A percentile compares a stretch with the other conserved stretches of the same genome.
Conservation (phyloP, 805 yeast genomes). For the Komagataella pseudopastoris region DNA sequence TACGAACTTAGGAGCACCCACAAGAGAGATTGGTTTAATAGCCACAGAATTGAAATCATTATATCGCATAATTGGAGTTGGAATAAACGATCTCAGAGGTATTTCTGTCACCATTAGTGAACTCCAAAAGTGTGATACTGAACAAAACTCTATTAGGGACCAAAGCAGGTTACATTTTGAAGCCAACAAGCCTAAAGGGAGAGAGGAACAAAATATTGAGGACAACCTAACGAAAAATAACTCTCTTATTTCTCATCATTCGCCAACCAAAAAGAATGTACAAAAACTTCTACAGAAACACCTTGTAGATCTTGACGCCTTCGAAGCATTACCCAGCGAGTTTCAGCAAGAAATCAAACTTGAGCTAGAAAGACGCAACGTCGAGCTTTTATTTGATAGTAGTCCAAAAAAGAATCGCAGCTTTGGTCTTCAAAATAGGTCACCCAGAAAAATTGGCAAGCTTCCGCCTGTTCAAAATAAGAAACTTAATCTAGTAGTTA, state of each 20-base stretch:
- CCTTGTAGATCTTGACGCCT: constrained; percentile 51
- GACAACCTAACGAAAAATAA: constrained; percentile 1
- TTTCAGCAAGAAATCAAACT: constrained; percentile 46
- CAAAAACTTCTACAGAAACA: not conserved
- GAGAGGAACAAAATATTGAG: constrained; percentile 4
- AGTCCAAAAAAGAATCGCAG: not conserved
- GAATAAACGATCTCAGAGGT: constrained; percentile 65
- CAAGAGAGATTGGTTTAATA: constrained; percentile 47
- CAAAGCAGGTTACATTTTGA: constrained; percentile 22
- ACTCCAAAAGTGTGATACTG: constrained; percentile 24
- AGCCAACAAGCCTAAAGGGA: constrained; percentile 4
- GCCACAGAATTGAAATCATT: constrained; percentile 45
- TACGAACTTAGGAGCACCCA: constrained; percentile 44
- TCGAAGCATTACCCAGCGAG: constrained; percentile 50
- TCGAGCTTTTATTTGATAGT: not conserved
- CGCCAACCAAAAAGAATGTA: not conserved
- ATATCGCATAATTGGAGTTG: constrained; percentile 40
- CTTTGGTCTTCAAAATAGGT: not conserved
- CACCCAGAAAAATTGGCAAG: not conserved
- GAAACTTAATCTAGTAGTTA: not conserved
- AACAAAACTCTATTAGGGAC: constrained; percentile 9
- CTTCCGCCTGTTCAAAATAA: not conserved
- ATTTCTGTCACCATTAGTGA: constrained; percentile 57
- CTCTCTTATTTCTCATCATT: not conserved
- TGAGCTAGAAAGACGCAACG: constrained; percentile 31